Evolutionary conservation across 306 rosid genomes (phyloP), one percentile per base, ranked within the genome.

Genomic region (Cicer chorassanicum): DNA sequence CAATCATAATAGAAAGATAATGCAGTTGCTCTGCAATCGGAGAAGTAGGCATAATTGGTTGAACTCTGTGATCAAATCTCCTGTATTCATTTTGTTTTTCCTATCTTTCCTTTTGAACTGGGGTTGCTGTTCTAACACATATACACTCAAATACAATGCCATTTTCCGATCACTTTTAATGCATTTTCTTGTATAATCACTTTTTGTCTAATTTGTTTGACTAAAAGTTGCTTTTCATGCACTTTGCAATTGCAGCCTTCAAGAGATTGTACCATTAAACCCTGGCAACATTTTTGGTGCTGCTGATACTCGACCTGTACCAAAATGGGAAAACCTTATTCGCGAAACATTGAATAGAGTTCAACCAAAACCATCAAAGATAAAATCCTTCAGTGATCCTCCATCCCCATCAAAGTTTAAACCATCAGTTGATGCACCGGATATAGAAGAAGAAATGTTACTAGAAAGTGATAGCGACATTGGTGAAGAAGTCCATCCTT

Each of bases 211-310:
- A 11, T 65, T 62, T 61, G 44, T 34, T 65, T 73, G 72, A 74
- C 73, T 73, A 15, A 16, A 36, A 59, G 53, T 57, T 80, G 72
- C 62, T 67, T 57, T 82, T 24, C 34, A 24, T 24, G 13, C 46
- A 40, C 67, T 59, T 41, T 82, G 15, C 38, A 46, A 65, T 78
- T 81, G 74, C 90, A 93, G 98, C 70, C 87, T 93, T 89, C 98
- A 93, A 79, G 98, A 93, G 91, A 91, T 93, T 75, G 98, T 93
- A 59, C 97, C 98, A 36, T 85, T 93, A 68, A 93, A 87, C 67
- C 89, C 98, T 19, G 96, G 96, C 70, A 93, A 93, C 79, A 86
- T 93, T 76, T 87, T 93, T 84, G 98, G 90, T 6, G 89, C 89
- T 21, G 97, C 86, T 87, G 96, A 89, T 75, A 85, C 71, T 66